Evolutionary conservation across 345 rosid genomes (phyloP), one percentile per base, ranked within the genome.

Genomic region (Linum usitatissimum): DNA sequence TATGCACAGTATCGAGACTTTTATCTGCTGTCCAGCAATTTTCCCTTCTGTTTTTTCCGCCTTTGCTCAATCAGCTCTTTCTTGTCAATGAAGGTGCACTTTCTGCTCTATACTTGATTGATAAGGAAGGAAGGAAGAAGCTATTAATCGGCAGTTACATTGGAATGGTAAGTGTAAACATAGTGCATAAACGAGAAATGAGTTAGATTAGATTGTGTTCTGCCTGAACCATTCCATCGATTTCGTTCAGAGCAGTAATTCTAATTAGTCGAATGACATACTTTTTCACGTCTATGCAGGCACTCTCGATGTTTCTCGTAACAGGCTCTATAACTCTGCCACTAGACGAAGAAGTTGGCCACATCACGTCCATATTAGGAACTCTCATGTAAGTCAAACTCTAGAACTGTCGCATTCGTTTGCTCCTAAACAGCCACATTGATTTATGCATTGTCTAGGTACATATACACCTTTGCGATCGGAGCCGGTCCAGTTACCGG

Each of bases 401-500:
- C 17, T 4, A 1, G 51, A 8, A 10, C 10, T 12, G 17, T 45
- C 17, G 51, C 15, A 12, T 45, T 45, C 4, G 15, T 45, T 45
- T 48, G 13, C 17, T 42, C 31, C 19, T 30, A 19, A 51, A 60
- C 62, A 60, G 59, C 69, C 59, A 55, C 49, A 18, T 62, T 49
- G 39, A 56, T 40, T 30, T n/a, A 18, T 45, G 18, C 30, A 6
- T 20, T 19, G 2, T 54, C 19, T 60, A 88, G 90, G 77, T 86
- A 84, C 73, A 83, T 86, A 21, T 86, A 86, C 62, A 64, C 79
- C 59, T 86, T 86, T 75, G 85, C 93, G 6, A 30, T 77, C 70
- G 93, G 93, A 71, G 80, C 96, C 62, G 96, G 91, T 53, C 93
- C 96, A 30, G 88, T 81, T 39, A 84, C 91, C 17, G 88, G 86